Percentiles rank a stretch among this genome's conserved stretches.
Conservation (phyloP, 2,329 filamentous ascomycete genomes). For the Cladosporium halotolerans region DNA sequence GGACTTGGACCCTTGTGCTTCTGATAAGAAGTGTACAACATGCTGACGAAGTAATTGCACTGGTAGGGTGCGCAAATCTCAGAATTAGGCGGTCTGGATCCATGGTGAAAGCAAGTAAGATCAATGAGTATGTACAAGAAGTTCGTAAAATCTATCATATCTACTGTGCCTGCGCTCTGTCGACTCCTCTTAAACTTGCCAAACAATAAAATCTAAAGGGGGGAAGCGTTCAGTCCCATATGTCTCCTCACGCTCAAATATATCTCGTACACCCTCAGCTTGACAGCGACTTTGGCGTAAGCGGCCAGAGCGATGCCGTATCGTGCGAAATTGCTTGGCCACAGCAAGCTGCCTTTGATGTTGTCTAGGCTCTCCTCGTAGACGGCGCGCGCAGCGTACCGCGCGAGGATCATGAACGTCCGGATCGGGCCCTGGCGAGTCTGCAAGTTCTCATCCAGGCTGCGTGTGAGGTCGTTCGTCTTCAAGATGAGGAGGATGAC, state of each 20-base stretch:
- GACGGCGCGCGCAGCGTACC: constrained; percentile 56
- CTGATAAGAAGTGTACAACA: no score
- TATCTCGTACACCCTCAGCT: constrained; percentile 53
- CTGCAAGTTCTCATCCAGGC: constrained; percentile 83
- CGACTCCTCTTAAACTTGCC: not conserved
- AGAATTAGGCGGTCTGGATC: no score
- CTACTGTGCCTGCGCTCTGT: not conserved
- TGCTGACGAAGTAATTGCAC: no score
- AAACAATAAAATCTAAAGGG: not conserved
- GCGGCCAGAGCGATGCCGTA: constrained; percentile 48
- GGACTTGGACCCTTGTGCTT: no score
- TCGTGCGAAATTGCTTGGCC: constrained; percentile 45
- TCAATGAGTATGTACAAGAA: not conserved
- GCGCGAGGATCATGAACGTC: constrained; percentile 59
- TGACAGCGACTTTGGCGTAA: constrained; percentile 52
- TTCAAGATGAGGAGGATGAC: constrained; percentile 95
- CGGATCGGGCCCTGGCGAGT: constrained; percentile 59
- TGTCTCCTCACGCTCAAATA: constrained; percentile 47
- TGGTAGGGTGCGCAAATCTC: no score
- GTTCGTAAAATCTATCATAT: not conserved
- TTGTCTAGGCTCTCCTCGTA: constrained; percentile 55
- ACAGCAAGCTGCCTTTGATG: constrained; percentile 45
- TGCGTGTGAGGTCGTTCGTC: constrained; percentile 93
- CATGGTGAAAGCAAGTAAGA: no score
- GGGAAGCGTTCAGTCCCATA: constrained; percentile 32